Base-by-base conservation (phyloP, 1,284 basidiomycete species). In the Sporisorium sorghi region DNA sequence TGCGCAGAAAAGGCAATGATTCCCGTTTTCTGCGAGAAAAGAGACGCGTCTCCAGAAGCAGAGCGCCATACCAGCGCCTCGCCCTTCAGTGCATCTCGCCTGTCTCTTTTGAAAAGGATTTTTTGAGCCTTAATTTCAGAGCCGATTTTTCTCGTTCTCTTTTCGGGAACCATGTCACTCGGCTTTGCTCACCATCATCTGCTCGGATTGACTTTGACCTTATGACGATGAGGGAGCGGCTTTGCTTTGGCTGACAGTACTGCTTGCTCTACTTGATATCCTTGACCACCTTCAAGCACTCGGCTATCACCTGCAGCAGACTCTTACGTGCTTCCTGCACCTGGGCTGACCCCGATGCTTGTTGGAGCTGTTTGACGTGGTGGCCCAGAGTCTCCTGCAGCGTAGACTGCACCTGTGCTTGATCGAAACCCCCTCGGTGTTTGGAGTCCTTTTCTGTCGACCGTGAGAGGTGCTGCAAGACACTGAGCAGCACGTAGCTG, bases 401-500 rank as follows among this genome's bases (percentile, higher is more conserved):
- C n/a, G 57, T 32, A 5, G 61, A 39, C 3, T 49, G 61, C 37
- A 60, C 43, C 17, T 26, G 23, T 2, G 44, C 42, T 30, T 57
- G 55, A 2, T 64, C 40, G 33, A 57, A 57, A 0, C 67, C 61
- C 5, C 61, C 61, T 19, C 6, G 17, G 5, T 14, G 23, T 5
- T 46, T 12, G 8, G 9, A 15, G 2, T 6, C 8, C 5, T 23
- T 35, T 5, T 1, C 24, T 10, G 17, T 0, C 9, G 35, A 23
- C 3, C 26, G 35, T 28, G 40, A 17, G 2, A 70, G 37, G 42
- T 60, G 47, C 32, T 64, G 53, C 28, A 70, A 44, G 17, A 70
- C 53, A 30, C 57, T 70, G 52, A 64, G n/a, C 3, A 70, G 57
- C 44, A 70, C 67, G 5, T 60, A 64, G 61, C 61, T 44, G 12